These are phyloP conservation scores for Reutealis trisperma DNA, from an alignment of 345 rosid species.

Conservation along the genomic window DNA sequence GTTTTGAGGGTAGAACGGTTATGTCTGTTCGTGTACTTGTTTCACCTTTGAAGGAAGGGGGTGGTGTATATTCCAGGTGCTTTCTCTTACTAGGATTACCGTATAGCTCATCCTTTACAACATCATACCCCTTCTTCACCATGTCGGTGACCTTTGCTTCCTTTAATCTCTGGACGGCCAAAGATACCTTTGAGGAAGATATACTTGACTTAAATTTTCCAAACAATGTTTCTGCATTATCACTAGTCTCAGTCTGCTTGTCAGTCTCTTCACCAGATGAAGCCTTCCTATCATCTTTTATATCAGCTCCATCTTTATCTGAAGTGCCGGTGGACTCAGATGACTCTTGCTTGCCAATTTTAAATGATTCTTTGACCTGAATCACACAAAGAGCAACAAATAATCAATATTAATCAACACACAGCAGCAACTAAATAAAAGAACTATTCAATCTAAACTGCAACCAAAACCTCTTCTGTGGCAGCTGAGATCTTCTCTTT, in stretches of 20 bases:
- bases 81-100: conserved; percentile 66
- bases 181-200: conserved; percentile 65
- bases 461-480: conserved; percentile 72
- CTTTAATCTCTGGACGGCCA: conserved; percentile 64
- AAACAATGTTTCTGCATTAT: conserved; percentile 57
- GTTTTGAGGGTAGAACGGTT: conserved; percentile 58
- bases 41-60: conserved; percentile 63
- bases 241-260: conserved; percentile 46
- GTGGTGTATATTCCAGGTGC: conserved; percentile 78
- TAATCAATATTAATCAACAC: not conserved
- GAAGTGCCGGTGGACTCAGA: conserved; percentile 46
- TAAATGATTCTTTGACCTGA: conserved; percentile 78
- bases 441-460: conserved; percentile 6
- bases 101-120: conserved; percentile 79
- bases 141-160: conserved; percentile 69
- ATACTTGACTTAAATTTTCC: conserved; percentile 62
- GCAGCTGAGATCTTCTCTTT: conserved; percentile 83
- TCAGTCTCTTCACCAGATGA: conserved; percentile 50
- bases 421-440: conserved; percentile 3
- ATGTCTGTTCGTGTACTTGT: conserved; percentile 80
- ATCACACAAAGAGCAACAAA: conserved; percentile 5
- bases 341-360: conserved; percentile 54
- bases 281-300: conserved; percentile 39
- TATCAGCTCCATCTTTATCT: conserved; percentile 37
- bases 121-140: conserved; percentile 85